Conservation (phyloP, 2,329 filamentous ascomycete species). For the Hypoxylon sp. region DNA sequence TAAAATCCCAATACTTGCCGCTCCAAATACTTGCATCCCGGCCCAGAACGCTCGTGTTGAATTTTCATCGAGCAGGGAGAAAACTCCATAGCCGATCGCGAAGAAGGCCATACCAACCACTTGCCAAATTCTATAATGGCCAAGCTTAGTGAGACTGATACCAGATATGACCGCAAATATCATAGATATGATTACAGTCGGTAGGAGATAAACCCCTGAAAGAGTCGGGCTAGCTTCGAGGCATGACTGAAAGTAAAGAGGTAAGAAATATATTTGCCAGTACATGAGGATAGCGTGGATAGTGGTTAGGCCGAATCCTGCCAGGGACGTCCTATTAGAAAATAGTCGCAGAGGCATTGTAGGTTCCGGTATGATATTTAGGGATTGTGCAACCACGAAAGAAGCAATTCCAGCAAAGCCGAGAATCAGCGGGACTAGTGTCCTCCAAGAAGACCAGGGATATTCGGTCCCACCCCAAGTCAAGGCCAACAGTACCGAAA, state of each 20-base stretch:
- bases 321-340: slow-evolving; percentile 58
- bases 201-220: slow-evolving; percentile 54
- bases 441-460: slow-evolving; percentile 16
- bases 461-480: slow-evolving; percentile 44
- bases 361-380: slow-evolving; percentile 42
- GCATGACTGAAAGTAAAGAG: slow-evolving; percentile 63
- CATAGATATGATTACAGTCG: slow-evolving; percentile 43
- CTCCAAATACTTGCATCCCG: slow-evolving; percentile 55
- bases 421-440: slow-evolving; percentile 55
- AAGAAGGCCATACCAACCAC: slow-evolving; percentile 49
- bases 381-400: slow-evolving; percentile 56
- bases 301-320: slow-evolving; percentile 55
- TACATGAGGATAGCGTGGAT: slow-evolving; percentile 57
- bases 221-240: slow-evolving; percentile 54
- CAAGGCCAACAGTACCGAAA: slow-evolving; percentile 54
- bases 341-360: slow-evolving; percentile 63
- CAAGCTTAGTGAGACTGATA: slow-evolving; percentile 43
- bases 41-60: slow-evolving; percentile 55
- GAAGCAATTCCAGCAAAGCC: slow-evolving; percentile 56
- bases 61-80: slow-evolving; percentile 54
- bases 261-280: slow-evolving; percentile 59
- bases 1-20: slow-evolving; percentile 57
- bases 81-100: slow-evolving; percentile 56
- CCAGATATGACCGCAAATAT: slow-evolving; percentile 48
- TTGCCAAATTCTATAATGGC: slow-evolving; percentile 39